Percentiles rank a stretch among this genome's conserved stretches.
phyloP scores from a whole-genome alignment of 768 basidiomycete species.

The Mycena kentingensis region DNA sequence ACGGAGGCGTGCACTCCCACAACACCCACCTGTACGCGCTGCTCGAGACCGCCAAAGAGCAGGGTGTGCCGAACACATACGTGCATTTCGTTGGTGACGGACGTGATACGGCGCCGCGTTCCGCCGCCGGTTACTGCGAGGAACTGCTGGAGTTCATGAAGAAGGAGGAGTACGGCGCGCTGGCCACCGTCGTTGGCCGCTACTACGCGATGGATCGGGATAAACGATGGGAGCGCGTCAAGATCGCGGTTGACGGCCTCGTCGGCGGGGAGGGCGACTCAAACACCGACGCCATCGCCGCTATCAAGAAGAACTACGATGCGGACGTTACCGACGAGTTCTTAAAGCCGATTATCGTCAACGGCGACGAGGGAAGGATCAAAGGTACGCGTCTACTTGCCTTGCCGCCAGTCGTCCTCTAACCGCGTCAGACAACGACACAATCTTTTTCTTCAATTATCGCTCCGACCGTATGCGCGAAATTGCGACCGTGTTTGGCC shows the following conservation, averaged over 20 bases:
- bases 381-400: slow-evolving; percentile 55
- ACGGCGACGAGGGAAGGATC: slow-evolving; percentile 75
- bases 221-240: slow-evolving; percentile 94
- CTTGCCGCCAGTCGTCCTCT: not conserved
- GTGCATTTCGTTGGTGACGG: slow-evolving; percentile 96
- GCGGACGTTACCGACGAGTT: slow-evolving; percentile 94
- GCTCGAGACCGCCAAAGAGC: slow-evolving; percentile 86
- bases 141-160: slow-evolving; percentile 77
- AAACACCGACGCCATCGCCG: slow-evolving; percentile 59
- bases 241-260: slow-evolving; percentile 85
- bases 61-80: slow-evolving; percentile 81
- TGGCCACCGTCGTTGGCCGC: slow-evolving; percentile 84
- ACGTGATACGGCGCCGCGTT: slow-evolving; percentile 89
- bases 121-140: slow-evolving; percentile 74
- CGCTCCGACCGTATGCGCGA: slow-evolving; percentile 96
- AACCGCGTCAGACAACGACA: slow-evolving; percentile 66
- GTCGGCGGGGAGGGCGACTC: slow-evolving; percentile 67
- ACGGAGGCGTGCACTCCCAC: slow-evolving; percentile 97
- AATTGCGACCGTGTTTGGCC: slow-evolving; percentile 77
- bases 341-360: slow-evolving; percentile 89
- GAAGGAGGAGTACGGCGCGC: slow-evolving; percentile 75
- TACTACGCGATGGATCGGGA: slow-evolving; percentile 99
- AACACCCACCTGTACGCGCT: slow-evolving; percentile 88
- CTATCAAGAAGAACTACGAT: slow-evolving; percentile 74
- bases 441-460: slow-evolving; percentile 96